phyloP scores from a whole-genome alignment of 1,284 basidiomycete genomes.

The Tranzscheliella williamsii region DNA sequence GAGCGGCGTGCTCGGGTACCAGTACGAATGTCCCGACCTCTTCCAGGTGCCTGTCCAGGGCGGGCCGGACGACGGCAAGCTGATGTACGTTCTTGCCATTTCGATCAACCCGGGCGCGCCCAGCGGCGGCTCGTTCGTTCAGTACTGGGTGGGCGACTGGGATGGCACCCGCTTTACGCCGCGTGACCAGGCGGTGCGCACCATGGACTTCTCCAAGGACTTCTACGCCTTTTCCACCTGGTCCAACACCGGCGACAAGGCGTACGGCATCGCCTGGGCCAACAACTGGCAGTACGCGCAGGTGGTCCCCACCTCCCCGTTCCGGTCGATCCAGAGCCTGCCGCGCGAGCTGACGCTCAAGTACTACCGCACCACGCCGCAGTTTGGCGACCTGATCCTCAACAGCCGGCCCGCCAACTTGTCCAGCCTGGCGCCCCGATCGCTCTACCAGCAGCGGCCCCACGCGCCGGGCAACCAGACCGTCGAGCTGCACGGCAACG shows the following conservation, averaged over 20 bases:
- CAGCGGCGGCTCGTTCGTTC: constrained; percentile 59
- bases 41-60: constrained; percentile 59
- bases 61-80: constrained; percentile 46
- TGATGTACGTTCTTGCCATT: constrained; percentile 41
- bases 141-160: constrained; percentile 63
- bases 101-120: constrained; percentile 54
- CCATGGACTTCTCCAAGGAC: constrained; percentile 63
- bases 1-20: constrained; percentile 57
- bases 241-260: constrained; percentile 47
- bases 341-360: constrained; percentile 54
- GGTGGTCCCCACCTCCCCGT: constrained; percentile 61
- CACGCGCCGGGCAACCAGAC: constrained; percentile 23
- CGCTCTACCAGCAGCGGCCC: constrained; percentile 9
- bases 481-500: constrained; percentile 46
- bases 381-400: constrained; percentile 55
- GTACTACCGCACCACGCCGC: constrained; percentile 49
- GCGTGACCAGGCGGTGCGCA: constrained; percentile 54
- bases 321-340: constrained; percentile 61
- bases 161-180: constrained; percentile 61
- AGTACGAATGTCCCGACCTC: constrained; percentile 62
- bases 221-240: constrained; percentile 63
- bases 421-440: constrained; percentile 36
- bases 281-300: constrained; percentile 63
- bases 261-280: constrained; percentile 62
- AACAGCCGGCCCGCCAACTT: constrained; percentile 57